phyloP scores from a whole-genome alignment of 805 yeast genomes.

The Candida endomychidarum region DNA sequence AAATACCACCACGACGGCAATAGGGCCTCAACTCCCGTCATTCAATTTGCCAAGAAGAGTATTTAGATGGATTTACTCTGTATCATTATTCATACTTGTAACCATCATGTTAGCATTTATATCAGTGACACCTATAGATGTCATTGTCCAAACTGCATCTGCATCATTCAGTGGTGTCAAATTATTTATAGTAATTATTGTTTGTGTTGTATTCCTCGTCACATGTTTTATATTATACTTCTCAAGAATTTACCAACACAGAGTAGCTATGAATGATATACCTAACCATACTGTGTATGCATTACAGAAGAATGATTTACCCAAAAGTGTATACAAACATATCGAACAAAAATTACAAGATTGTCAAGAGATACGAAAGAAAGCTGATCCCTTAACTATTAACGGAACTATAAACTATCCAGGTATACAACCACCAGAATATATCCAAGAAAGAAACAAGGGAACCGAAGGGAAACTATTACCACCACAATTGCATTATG shows the following conservation, averaged over 20 bases:
- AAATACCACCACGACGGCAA: constrained; percentile 6
- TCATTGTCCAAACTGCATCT: constrained; percentile 57
- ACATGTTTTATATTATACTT: constrained; percentile 52
- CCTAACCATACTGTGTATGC: constrained; percentile 66
- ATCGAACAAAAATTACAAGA: constrained; percentile 26
- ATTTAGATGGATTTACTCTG: constrained; percentile 29
- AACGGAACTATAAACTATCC: constrained; percentile 31
- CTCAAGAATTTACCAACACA: constrained; percentile 56
- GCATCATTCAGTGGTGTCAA: constrained; percentile 67
- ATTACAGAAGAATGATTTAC: constrained; percentile 59
- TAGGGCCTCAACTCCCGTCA: constrained; percentile 15
- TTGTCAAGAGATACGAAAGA: constrained; percentile 30
- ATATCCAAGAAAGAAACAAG: constrained; percentile 34
- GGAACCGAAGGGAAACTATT: constrained; percentile 20
- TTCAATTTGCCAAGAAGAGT: constrained; percentile 21
- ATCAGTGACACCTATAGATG: constrained; percentile 77
- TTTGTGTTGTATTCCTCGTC: constrained; percentile 60
- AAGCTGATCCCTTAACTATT: constrained; percentile 39
- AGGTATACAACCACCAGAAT: constrained; percentile 42
- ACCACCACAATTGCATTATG: constrained; percentile 38
- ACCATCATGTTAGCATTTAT: constrained; percentile 50
- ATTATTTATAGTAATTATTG: constrained; percentile 75
- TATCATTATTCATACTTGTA: constrained; percentile 24
- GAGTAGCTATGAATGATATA: constrained; percentile 66
- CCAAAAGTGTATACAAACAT: constrained; percentile 22